A percentile compares a stretch with the other conserved stretches of the same genome.
Evolutionary conservation across 1,139 yeast species (phyloP).

Genomic region (Kluyveromyces sp.): DNA sequence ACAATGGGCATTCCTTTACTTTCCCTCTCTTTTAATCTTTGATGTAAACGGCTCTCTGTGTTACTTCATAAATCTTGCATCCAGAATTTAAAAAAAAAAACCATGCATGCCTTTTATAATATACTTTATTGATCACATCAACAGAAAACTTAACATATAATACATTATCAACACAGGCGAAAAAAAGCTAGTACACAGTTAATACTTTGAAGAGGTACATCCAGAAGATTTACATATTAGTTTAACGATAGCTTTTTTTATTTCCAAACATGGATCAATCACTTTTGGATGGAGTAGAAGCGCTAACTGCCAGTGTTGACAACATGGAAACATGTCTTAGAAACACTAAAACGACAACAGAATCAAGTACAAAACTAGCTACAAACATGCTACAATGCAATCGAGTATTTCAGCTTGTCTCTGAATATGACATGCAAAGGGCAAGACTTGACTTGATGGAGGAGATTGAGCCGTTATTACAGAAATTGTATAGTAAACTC

Average conservation of each 20-base stretch:
- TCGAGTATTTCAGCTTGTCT: conserved; percentile 32
- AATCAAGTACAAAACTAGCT: conserved; percentile 17
- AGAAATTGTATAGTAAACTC: conserved; percentile 30
- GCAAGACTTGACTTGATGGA: conserved; percentile 31
- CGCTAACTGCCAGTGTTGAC: neutral
- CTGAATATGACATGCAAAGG: conserved; percentile 33
- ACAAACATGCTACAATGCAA: conserved; percentile 22
- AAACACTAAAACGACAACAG: neutral
- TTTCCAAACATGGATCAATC: neutral
- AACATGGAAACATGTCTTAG: conserved; percentile 2
- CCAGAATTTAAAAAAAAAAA: too few relatives aligned
- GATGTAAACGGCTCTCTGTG: too few relatives aligned
- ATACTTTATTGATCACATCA: too few relatives aligned
- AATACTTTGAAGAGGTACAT: neutral
- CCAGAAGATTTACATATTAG: neutral
- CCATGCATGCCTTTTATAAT: too few relatives aligned
- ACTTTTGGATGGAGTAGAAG: neutral
- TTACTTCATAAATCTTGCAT: too few relatives aligned
- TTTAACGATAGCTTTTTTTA: neutral
- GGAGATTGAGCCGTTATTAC: conserved; percentile 34
- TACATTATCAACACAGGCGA: too few relatives aligned
- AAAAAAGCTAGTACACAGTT: too few relatives aligned
- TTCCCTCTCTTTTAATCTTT: too few relatives aligned
- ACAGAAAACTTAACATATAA: too few relatives aligned
- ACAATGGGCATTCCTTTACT: too few relatives aligned